phyloP scores from a whole-genome alignment of 306 rosid species.

The Acacia crassicarpa region DNA sequence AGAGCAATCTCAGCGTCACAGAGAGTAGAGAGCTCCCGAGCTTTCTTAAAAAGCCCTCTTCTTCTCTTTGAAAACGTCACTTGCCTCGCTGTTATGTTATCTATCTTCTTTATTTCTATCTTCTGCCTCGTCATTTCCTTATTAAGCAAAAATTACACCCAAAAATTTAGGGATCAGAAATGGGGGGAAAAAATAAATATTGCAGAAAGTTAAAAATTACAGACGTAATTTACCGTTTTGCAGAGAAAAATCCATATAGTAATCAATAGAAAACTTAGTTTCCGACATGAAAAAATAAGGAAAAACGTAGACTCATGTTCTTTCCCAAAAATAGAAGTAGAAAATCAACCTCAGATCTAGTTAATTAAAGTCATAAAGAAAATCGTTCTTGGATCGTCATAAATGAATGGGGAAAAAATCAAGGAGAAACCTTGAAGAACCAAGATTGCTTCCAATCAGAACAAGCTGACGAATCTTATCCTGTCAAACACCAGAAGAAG shows the following conservation, averaged over 20 bases:
- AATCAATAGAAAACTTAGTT: not conserved
- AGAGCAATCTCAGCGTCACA: conserved; percentile 56
- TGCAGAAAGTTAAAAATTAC: not conserved
- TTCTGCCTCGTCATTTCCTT: conserved; percentile 38
- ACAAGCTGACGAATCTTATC: not conserved
- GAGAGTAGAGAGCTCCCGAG: conserved; percentile 46
- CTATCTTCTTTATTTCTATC: conserved; percentile 48
- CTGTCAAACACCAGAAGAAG: not conserved
- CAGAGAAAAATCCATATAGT: not conserved
- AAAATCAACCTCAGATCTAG: not conserved
- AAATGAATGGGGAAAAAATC: not conserved
- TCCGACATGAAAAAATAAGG: not conserved
- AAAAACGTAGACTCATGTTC: not conserved
- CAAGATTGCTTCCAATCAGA: not conserved
- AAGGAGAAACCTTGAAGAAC: not conserved
- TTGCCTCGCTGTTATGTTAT: conserved; percentile 47
- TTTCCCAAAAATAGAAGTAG: not conserved
- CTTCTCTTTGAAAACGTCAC: conserved; percentile 51
- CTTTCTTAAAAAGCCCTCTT: conserved; percentile 51
- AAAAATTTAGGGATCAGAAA: not conserved
- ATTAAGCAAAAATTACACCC: not conserved
- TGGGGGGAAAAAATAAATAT: not conserved
- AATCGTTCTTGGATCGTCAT: not conserved
- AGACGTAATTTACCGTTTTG: not conserved
- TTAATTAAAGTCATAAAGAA: not conserved